phyloP scores from a whole-genome alignment of 2,329 filamentous ascomycete genomes.

The Fusarium sp. region DNA sequence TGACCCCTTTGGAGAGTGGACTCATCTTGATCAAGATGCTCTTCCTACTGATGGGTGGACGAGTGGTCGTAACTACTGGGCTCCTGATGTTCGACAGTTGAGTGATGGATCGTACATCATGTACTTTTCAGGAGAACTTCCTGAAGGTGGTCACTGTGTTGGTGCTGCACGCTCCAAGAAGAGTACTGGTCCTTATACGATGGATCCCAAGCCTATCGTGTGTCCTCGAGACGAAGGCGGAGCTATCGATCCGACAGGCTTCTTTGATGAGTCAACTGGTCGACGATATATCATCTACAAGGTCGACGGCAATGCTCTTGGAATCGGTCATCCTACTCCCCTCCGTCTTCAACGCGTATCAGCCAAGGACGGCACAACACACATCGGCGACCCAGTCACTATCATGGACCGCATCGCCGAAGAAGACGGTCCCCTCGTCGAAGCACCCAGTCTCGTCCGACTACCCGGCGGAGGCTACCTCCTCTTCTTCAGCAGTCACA shows the following conservation, averaged over 20 bases:
- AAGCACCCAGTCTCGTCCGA: conserved; percentile 68
- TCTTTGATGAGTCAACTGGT: conserved; percentile 63
- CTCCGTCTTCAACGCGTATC: conserved; percentile 67
- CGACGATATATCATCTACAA: conserved; percentile 73
- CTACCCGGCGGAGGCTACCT: conserved; percentile 63
- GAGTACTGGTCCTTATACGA: conserved; percentile 64
- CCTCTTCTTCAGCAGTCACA: conserved; percentile 72
- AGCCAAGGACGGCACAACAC: conserved; percentile 62
- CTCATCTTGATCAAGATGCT: conserved; percentile 63
- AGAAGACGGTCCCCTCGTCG: conserved; percentile 66
- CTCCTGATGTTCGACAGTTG: conserved; percentile 68
- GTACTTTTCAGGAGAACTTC: conserved; percentile 67
- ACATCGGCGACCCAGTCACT: conserved; percentile 60
- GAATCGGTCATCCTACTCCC: conserved; percentile 60
- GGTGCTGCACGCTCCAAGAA: conserved; percentile 63
- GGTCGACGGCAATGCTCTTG: conserved; percentile 71
- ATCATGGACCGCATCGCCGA: conserved; percentile 57
- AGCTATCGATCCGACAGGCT: conserved; percentile 72
- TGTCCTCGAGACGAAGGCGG: conserved; percentile 67
- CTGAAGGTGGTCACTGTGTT: conserved; percentile 64
- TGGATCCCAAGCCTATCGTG: conserved; percentile 59
- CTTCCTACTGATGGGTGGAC: conserved; percentile 68
- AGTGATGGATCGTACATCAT: conserved; percentile 66
- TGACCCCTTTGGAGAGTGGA: conserved; percentile 60
- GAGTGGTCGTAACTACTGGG: conserved; percentile 66